A percentile compares a stretch with the other conserved stretches of the same genome.
Evolutionary conservation across 257 asterid genomes (phyloP).

Genomic region (Salvia rosmarinus): DNA sequence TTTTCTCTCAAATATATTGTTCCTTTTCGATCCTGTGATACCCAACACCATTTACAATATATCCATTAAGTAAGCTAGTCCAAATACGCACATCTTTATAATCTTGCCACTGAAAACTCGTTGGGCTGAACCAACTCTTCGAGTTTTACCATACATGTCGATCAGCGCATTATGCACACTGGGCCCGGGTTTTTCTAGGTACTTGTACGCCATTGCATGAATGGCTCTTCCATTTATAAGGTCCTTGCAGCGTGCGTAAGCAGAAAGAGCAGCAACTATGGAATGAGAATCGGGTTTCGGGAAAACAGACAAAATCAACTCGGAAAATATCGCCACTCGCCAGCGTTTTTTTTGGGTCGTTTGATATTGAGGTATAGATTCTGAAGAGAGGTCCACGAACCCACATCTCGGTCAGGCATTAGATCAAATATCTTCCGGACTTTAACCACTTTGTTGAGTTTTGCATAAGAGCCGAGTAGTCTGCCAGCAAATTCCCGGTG

Average conservation of each 20-base stretch:
- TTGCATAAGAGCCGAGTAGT: slow-evolving; percentile 49
- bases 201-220: slow-evolving; percentile 64
- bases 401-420: slow-evolving; percentile 60
- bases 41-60: slow-evolving; percentile 43
- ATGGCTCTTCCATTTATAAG: slow-evolving; percentile 50
- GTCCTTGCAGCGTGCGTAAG: slow-evolving; percentile 62
- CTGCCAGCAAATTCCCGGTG: slow-evolving; percentile 51
- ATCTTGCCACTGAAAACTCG: slow-evolving; percentile 47
- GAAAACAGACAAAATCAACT: slow-evolving; percentile 37
- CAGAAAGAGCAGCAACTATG: slow-evolving; percentile 65
- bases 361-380: slow-evolving; percentile 56
- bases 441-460: slow-evolving; percentile 43
- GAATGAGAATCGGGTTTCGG: slow-evolving; percentile 67
- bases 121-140: slow-evolving; percentile 48
- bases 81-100: slow-evolving; percentile 67
- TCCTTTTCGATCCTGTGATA: too few relatives aligned
- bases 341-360: slow-evolving; percentile 59
- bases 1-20: too few relatives aligned
- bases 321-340: slow-evolving; percentile 46
- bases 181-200: slow-evolving; percentile 47
- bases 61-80: slow-evolving; percentile 77
- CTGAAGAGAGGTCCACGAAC: slow-evolving; percentile 69
- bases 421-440: slow-evolving; percentile 55
- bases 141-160: slow-evolving; percentile 67
- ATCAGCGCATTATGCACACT: slow-evolving; percentile 63